Evolutionary conservation across 2,329 filamentous ascomycete genomes (phyloP).

Genomic region (Diaporthe vaccinii): DNA sequence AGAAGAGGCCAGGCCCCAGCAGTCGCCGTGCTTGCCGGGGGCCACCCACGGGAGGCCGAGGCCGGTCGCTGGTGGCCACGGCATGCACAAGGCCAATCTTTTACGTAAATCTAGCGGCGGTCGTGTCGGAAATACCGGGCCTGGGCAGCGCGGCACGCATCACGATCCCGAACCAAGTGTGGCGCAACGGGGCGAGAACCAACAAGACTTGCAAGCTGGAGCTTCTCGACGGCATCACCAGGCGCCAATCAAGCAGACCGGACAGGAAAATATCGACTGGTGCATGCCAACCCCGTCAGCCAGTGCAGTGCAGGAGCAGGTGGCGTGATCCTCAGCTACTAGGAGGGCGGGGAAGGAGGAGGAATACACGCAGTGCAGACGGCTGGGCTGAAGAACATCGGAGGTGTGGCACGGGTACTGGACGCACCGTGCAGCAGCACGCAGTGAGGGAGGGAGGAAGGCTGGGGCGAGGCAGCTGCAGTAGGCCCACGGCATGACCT

Average conservation of each 20-base stretch:
- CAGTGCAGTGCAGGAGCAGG: not conserved
- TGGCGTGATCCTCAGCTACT: slow-evolving; percentile 11
- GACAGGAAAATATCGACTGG: not conserved
- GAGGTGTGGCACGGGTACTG: slow-evolving; percentile 6
- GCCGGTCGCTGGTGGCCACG: slow-evolving; percentile 20
- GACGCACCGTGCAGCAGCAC: not conserved
- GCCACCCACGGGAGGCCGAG: slow-evolving; percentile 20
- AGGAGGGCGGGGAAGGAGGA: not conserved
- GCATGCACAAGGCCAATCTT: slow-evolving; percentile 18
- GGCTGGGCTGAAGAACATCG: not conserved
- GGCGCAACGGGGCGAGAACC: not conserved
- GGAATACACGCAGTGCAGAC: not conserved
- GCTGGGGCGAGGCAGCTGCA: not conserved
- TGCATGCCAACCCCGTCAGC: not conserved
- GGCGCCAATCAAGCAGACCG: not conserved
- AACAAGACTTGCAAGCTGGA: not conserved
- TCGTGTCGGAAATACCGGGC: slow-evolving; percentile 11
- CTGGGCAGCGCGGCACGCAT: slow-evolving; percentile 16
- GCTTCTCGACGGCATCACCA: not conserved
- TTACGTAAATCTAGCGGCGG: slow-evolving; percentile 28
- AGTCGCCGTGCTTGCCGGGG: slow-evolving; percentile 26
- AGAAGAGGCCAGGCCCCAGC: slow-evolving; percentile 15
- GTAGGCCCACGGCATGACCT: not conserved
- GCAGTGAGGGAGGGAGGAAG: not conserved
- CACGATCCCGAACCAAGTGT: slow-evolving; percentile 9